Evolutionary conservation across 108 stramenopile species (phyloP).

Genomic region (Skeletonema tropicum): DNA sequence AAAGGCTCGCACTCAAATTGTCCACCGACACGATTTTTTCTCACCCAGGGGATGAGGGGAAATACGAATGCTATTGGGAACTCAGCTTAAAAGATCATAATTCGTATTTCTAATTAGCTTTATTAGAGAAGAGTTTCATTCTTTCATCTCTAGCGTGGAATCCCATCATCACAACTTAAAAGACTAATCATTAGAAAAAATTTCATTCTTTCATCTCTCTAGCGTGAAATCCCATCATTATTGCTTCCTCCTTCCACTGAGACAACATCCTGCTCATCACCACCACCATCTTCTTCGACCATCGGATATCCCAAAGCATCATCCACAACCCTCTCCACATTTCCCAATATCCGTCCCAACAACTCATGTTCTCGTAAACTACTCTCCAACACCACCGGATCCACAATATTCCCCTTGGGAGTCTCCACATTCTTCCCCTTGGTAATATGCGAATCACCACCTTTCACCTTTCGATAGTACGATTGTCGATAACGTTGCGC

Average conservation of each 20-base stretch:
- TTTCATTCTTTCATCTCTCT: too few species aligned
- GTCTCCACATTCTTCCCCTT: slow-evolving; percentile 12
- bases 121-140: too few species aligned
- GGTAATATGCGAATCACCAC: slow-evolving; percentile 9
- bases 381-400: slow-evolving; percentile 5
- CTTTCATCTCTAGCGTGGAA: too few species aligned
- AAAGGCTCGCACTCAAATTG: neutral
- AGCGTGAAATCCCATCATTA: too few species aligned
- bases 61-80: neutral
- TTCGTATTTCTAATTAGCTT: too few species aligned
- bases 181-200: too few species aligned
- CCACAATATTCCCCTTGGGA: neutral
- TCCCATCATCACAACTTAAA: too few species aligned
- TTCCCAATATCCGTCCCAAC: slow-evolving; percentile 15
- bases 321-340: slow-evolving; percentile 17
- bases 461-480: slow-evolving; percentile 3
- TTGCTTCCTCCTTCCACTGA: neutral
- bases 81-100: neutral
- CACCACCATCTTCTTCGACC: neutral
- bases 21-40: too few species aligned
- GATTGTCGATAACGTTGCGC: slow-evolving; percentile 9
- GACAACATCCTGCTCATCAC: neutral
- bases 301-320: slow-evolving; percentile 6
- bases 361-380: slow-evolving; percentile 1
- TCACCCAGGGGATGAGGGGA: too few species aligned